Evolutionary conservation across 1,284 basidiomycete genomes (phyloP), one percentile per base, ranked within the genome.

Genomic region (Phaffia rhodozyma): DNA sequence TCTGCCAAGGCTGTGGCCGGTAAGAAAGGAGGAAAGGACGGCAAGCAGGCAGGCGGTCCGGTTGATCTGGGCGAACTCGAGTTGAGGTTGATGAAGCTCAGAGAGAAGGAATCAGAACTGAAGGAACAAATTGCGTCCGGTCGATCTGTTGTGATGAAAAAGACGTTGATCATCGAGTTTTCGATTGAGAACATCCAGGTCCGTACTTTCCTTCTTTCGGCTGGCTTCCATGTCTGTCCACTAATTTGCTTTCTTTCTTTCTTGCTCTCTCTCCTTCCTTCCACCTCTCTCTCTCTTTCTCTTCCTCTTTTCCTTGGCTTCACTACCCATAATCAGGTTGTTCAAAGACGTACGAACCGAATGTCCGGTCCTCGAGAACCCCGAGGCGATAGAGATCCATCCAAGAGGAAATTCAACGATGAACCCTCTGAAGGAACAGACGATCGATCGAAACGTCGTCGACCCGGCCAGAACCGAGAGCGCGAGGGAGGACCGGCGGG

Each of bases 161-260:
- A 78, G 71, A 79, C 84, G 18, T 77, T 96, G 59, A 85, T 94
- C 68, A 83, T 91, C 38, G 91, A 96, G 76, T 94, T 93, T 75
- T 91, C 89, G 50, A 88, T 94, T 63, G 90, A 97, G 79, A 96
- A 97, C 71, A 80, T 90, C 5, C 87, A 92, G 75, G 90, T 93
- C 60, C 69, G 73, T 68, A 56, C 18, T 34, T 48, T 38, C 27
- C 52, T 16, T 47, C 23, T 49, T 25, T 27, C 49, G n/a, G n/a
- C n/a, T 16, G 5, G 0, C 20, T 52, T 29, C 25, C 20, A 38
- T 23, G 25, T 48, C 27, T 49, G 13, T n/a, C n/a, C 51, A 50
- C 21, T 23, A 30, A 4, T 52, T 27, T 55, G 11, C 29, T 25
- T 23, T 49, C 32, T n/a, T 5, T 50, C 48, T 21, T 23, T 11